These are phyloP conservation scores for Cutaneotrichosporon sp. DNA, from an alignment of 1,284 basidiomycete species.

Conservation along the genomic window DNA sequence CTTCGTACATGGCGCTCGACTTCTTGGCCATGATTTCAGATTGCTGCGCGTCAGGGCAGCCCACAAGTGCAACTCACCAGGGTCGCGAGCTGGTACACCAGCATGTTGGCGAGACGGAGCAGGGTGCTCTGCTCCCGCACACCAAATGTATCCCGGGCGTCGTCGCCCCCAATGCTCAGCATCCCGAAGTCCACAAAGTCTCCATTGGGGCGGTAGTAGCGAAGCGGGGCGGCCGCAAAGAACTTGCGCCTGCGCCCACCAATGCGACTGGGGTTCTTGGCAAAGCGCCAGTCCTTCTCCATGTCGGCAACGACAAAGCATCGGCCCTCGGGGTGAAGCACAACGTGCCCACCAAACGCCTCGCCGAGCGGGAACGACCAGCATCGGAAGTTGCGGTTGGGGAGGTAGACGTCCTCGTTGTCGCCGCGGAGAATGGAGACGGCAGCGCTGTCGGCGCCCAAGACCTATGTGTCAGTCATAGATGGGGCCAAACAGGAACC, in stretches of 20 bases:
- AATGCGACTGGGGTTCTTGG: slow-evolving; percentile 26
- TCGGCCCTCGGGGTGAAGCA: slow-evolving; percentile 17
- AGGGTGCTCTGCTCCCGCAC: slow-evolving; percentile 37
- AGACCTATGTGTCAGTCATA: slow-evolving; percentile 23
- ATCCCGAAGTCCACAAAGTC: slow-evolving; percentile 41
- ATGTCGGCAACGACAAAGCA: slow-evolving; percentile 38
- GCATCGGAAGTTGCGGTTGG: background rate
- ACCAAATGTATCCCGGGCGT: slow-evolving; percentile 36
- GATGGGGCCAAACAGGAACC: slow-evolving; percentile 9
- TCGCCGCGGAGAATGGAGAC: slow-evolving; percentile 22
- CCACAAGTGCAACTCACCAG: slow-evolving; percentile 27
- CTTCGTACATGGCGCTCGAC: slow-evolving; percentile 38
- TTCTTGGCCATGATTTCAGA: slow-evolving; percentile 41
- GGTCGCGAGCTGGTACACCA: slow-evolving; percentile 48
- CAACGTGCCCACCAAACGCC: slow-evolving; percentile 22
- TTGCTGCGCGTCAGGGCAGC: slow-evolving; percentile 22
- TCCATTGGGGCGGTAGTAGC: slow-evolving; percentile 29
- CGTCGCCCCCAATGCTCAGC: slow-evolving; percentile 33
- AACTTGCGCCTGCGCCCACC: slow-evolving; percentile 22
- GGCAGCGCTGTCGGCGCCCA: slow-evolving; percentile 15
- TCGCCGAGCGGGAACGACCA: background rate
- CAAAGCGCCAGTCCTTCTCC: slow-evolving; percentile 44
- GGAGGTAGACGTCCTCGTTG: slow-evolving; percentile 14
- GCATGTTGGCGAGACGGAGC: slow-evolving; percentile 45
- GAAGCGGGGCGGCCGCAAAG: slow-evolving; percentile 41